phyloP scores from a whole-genome alignment of 1,284 basidiomycete genomes.

The Violaceomyces palustris region DNA sequence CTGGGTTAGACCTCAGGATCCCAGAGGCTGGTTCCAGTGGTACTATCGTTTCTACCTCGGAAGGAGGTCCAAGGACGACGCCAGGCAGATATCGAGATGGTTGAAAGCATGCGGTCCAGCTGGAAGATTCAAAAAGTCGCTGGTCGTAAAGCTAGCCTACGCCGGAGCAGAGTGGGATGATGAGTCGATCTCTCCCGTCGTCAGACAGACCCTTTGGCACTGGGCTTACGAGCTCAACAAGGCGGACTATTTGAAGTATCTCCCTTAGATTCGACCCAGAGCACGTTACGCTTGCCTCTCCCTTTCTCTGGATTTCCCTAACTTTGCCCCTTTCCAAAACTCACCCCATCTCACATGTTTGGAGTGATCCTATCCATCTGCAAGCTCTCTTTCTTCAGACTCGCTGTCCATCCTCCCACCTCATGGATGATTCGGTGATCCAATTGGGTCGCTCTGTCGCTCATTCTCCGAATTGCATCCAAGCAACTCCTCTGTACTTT shows the following conservation, averaged over 20 bases:
- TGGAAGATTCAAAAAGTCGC: slow-evolving; percentile 54
- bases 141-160: slow-evolving; percentile 54
- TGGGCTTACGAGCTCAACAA: slow-evolving; percentile 51
- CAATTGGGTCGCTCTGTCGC: too few species aligned
- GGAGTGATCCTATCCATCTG: too few species aligned
- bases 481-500: too few species aligned
- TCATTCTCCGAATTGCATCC: too few species aligned
- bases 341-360: too few species aligned
- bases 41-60: slow-evolving; percentile 57
- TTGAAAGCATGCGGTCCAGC: slow-evolving; percentile 56
- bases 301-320: too few species aligned
- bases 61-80: slow-evolving; percentile 55
- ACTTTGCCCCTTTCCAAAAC: too few species aligned
- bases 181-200: slow-evolving; percentile 21
- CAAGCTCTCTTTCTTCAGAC: too few species aligned
- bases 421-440: too few species aligned
- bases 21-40: slow-evolving; percentile 56
- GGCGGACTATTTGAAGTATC: slow-evolving; percentile 35
- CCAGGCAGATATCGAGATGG: slow-evolving; percentile 56
- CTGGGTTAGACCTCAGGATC: slow-evolving; percentile 56
- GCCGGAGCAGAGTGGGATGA: slow-evolving; percentile 51
- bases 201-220: slow-evolving; percentile 48
- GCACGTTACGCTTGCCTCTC: too few species aligned
- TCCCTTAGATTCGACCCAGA: slow-evolving; percentile 1
- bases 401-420: too few species aligned